These are phyloP conservation scores for Populus davidiana DNA, from an alignment of 345 rosid species.

Conservation along the genomic window DNA sequence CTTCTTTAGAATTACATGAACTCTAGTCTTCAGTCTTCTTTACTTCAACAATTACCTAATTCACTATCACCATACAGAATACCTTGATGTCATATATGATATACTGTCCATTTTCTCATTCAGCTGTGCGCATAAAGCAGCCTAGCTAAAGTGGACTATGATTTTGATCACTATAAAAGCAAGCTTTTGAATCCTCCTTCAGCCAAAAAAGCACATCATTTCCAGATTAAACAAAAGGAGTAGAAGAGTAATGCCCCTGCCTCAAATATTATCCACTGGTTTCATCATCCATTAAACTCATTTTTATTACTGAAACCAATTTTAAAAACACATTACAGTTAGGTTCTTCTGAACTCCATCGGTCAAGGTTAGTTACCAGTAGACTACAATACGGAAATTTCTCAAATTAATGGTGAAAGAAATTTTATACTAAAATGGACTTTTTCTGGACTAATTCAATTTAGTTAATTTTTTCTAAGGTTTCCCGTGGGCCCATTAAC, in stretches of 20 bases:
- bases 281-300: no score
- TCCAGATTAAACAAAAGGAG: not conserved
- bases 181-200: not conserved
- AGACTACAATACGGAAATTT: not conserved
- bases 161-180: not conserved
- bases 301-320: no score
- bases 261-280: no score
- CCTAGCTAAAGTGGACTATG: not conserved
- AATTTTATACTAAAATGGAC: no score
- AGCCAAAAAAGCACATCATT: not conserved
- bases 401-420: not conserved
- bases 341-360: not conserved
- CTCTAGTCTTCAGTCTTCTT: no score
- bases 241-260: not conserved
- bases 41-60: no score
- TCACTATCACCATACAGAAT: no score
- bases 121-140: not conserved
- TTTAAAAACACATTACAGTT: not conserved
- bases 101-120: no score
- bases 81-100: no score
- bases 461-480: not conserved
- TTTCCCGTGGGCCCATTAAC: not conserved
- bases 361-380: not conserved
- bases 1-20: no score
- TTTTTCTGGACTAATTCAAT: not conserved